Percentiles rank a stretch among this genome's conserved stretches.
Conservation (phyloP, 2,329 filamentous ascomycete genomes). For the Amauroascus verrucosus region DNA sequence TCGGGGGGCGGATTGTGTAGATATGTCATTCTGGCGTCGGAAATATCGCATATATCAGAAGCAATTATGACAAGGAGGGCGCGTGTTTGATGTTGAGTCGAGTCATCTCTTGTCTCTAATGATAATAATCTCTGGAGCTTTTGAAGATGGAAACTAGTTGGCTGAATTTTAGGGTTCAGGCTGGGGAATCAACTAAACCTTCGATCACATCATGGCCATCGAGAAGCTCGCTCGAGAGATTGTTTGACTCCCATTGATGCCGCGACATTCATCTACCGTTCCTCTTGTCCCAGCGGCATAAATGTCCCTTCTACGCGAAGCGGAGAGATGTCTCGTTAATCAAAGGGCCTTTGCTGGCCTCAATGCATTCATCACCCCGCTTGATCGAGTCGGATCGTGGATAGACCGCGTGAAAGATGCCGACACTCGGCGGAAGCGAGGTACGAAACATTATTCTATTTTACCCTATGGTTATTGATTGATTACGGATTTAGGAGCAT, state of each 20-base stretch:
- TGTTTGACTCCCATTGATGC: too few relatives aligned
- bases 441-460: constrained; percentile 20
- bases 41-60: background rate
- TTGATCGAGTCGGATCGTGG: constrained; percentile 28
- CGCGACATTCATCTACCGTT: background rate
- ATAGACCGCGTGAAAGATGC: constrained; percentile 30
- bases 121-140: background rate
- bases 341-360: constrained; percentile 28
- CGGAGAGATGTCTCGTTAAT: constrained; percentile 35
- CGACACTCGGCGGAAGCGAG: constrained; percentile 28
- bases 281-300: constrained; percentile 17
- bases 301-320: constrained; percentile 38
- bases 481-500: constrained; percentile 22
- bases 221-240: too few relatives aligned
- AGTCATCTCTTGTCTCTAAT: too few relatives aligned
- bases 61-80: background rate
- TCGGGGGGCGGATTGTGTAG: background rate
- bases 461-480: too few relatives aligned
- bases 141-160: background rate
- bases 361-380: constrained; percentile 35
- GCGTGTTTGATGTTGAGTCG: too few relatives aligned
- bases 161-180: background rate
- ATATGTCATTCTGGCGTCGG: background rate
- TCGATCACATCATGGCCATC: constrained; percentile 11
- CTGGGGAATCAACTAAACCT: constrained; percentile 1